These are phyloP conservation scores for Lentinula detonsa DNA, from an alignment of 768 basidiomycete genomes.

Conservation along the genomic window DNA sequence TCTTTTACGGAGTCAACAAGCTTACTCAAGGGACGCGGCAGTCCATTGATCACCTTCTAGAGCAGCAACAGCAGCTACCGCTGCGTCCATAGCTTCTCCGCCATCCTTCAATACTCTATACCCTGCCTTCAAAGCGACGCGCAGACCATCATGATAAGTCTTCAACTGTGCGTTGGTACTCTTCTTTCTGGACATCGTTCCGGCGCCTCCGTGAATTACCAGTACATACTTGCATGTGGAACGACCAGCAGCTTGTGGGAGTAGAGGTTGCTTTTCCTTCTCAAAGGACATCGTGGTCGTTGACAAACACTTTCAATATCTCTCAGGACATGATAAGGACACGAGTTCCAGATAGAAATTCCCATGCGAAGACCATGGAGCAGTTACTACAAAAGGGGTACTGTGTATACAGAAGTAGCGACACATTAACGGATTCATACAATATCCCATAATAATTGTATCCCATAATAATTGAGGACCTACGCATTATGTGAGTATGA, in stretches of 20 bases:
- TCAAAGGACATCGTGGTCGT: neutral
- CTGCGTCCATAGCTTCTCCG: constrained; percentile 82
- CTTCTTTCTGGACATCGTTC: constrained; percentile 51
- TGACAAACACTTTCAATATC: too few relatives aligned
- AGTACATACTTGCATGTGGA: constrained; percentile 25
- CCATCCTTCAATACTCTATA: constrained; percentile 56
- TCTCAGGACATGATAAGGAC: neutral
- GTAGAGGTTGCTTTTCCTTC: neutral
- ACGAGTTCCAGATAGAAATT: neutral
- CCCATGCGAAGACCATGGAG: neutral
- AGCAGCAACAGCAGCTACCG: constrained; percentile 62
- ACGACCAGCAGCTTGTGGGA: neutral
- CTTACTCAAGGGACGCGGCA: neutral
- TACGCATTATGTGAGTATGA: neutral
- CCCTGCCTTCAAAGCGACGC: constrained; percentile 53
- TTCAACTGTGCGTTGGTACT: constrained; percentile 58
- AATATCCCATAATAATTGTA: neutral
- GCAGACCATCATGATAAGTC: constrained; percentile 50
- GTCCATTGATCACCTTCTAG: constrained; percentile 54
- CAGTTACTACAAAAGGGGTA: neutral
- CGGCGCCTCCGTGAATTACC: constrained; percentile 79
- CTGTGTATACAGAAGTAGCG: neutral
- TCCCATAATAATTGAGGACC: neutral
- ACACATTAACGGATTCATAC: neutral
- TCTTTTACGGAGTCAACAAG: constrained; percentile 33